Base-by-base conservation (phyloP, 495 filamentous ascomycete genomes). In the Aspergillus coremiiformis region DNA sequence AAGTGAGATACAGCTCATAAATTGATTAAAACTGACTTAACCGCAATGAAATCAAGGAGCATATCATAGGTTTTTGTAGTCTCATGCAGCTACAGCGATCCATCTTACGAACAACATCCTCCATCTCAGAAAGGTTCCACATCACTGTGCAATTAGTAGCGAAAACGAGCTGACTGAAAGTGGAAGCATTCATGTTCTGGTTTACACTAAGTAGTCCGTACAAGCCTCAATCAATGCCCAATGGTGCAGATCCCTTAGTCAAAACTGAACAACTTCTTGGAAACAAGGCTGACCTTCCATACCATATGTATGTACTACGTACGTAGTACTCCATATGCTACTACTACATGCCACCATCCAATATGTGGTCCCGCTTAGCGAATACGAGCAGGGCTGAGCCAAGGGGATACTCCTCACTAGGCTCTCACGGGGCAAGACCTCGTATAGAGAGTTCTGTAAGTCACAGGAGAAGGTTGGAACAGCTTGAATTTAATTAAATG, bases 81-180 rank as follows among this genome's bases (percentile, higher is more conserved):
- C n/a, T n/a, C n/a, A n/a, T n/a, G n/a, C n/a, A n/a, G n/a, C n/a
- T n/a, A n/a, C n/a, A n/a, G n/a, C n/a, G n/a, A n/a, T n/a, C n/a
- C n/a, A n/a, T n/a, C n/a, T n/a, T n/a, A n/a, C n/a, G n/a, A n/a
- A n/a, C n/a, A n/a, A n/a, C n/a, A n/a, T n/a, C n/a, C n/a, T n/a
- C n/a, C n/a, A n/a, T n/a, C n/a, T n/a, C n/a, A n/a, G n/a, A n/a
- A n/a, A n/a, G n/a, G n/a, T n/a, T n/a, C n/a, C n/a, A n/a, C n/a
- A n/a, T n/a, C n/a, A n/a, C n/a, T n/a, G n/a, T n/a, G n/a, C n/a
- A n/a, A n/a, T n/a, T n/a, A n/a, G n/a, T n/a, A 60, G 62, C 56
- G 57, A 62, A 58, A 60, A 65, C 62, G 62, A 65, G 62, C 1
- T 56, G 15, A 37, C 54, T 49, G 53, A n/a, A 51, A 53, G 20